A percentile compares a stretch with the other conserved stretches of the same genome.
These are phyloP conservation scores for Aspergillus japonicus DNA, from an alignment of 2,329 filamentous ascomycete genomes.

Conservation along the genomic window DNA sequence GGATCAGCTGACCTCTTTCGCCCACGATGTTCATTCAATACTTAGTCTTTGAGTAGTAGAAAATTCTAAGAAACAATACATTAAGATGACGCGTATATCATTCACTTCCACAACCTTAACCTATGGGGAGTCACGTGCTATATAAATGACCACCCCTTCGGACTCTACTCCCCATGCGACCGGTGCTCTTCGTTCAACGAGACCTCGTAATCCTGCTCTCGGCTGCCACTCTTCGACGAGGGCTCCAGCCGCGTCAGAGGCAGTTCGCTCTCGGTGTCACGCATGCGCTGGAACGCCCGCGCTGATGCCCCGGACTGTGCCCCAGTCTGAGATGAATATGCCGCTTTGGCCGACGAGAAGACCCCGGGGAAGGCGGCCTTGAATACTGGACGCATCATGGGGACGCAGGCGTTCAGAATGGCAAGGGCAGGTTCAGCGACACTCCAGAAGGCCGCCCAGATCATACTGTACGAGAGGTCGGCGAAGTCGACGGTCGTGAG, in stretches of 20 bases:
- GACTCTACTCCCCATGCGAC: background rate
- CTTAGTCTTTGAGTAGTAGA: too few species aligned
- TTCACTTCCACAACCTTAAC: too few species aligned
- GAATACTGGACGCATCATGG: slow-evolving; percentile 25
- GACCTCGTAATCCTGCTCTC: background rate
- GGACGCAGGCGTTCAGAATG: slow-evolving; percentile 23
- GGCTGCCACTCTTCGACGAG: background rate
- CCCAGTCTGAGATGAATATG: background rate
- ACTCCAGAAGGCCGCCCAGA: slow-evolving; percentile 26
- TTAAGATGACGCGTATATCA: too few species aligned
- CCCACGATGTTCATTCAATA: too few species aligned
- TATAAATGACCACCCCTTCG: background rate
- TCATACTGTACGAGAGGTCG: slow-evolving; percentile 26
- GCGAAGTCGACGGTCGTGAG: slow-evolving; percentile 22
- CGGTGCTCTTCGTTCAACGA: background rate
- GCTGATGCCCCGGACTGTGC: slow-evolving; percentile 1
- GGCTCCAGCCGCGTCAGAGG: background rate
- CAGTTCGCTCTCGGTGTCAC: slow-evolving; percentile 2
- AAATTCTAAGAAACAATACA: too few species aligned
- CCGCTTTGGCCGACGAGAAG: slow-evolving; percentile 2
- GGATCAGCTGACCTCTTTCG: too few species aligned
- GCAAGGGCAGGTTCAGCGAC: slow-evolving; percentile 27
- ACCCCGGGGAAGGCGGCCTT: slow-evolving; percentile 16
- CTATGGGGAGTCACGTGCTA: too few species aligned
- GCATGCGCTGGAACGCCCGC: background rate